Evolutionary conservation across 116 monocot genomes (phyloP), one percentile per base, ranked within the genome.

Genomic region (Zostera marina): DNA sequence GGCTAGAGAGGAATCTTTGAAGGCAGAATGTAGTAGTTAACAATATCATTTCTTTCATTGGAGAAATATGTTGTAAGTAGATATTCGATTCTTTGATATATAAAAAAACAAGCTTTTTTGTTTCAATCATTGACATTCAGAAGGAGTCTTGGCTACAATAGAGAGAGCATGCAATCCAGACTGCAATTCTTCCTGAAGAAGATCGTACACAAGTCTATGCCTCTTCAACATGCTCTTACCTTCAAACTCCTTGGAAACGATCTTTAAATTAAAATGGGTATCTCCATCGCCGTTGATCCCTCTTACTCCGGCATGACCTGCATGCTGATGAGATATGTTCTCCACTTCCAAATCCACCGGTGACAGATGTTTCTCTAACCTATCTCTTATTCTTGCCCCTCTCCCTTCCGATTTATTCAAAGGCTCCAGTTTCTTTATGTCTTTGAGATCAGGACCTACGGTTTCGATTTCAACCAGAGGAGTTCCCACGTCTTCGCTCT

Each of bases 211-310:
- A 53, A 88, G 63, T 64, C 88, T 76, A 53, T 87, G 93, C 71
- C 93, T 76, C 73, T 93, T 93, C 70, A 93, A 73, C 72, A 84
- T 24, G 42, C 79, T 87, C 79, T 88, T 93, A 47, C 88, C 92
- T 67, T 87, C 81, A 57, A 92, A 92, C 68, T 66, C 76, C 59
- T 79, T 68, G 0, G 92, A 92, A 9, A 87, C 87, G 20, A 84
- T 67, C 48, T 58, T 67, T 56, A 92, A 49, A 69, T 81, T 88
- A 56, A 84, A 88, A 77, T 93, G 88, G 24, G 93, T 93, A 70
- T 93, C 93, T 13, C 86, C 86, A 49, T 68, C 71, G 14, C 47
- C 56, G 16, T 42, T 53, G 25, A 61, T 75, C 17, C 93, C 84
- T 22, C 64, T 51, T 20, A 78, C 77, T 23, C 72, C 93, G 7